Evolutionary conservation across 345 rosid genomes (phyloP).

Genomic region (Eucalyptus microcorys): DNA sequence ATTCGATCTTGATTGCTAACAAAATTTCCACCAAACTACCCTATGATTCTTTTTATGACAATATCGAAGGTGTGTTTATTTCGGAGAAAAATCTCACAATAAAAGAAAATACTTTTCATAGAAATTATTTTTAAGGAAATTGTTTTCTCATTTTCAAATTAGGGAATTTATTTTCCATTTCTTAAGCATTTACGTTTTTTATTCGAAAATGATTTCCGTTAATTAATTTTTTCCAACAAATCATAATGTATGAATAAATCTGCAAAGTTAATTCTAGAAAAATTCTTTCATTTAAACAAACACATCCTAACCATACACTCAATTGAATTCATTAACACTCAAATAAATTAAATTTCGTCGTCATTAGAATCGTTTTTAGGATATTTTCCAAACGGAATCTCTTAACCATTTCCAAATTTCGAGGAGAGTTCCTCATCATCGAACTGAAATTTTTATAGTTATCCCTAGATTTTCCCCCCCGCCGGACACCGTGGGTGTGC

Average conservation of each 20-base stretch:
- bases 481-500: too few species aligned
- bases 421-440: not conserved
- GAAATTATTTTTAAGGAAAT: not conserved
- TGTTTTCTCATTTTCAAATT: not conserved
- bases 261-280: not conserved
- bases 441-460: not conserved
- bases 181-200: not conserved
- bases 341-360: not conserved
- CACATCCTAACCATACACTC: not conserved
- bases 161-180: not conserved
- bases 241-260: not conserved
- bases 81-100: fast-evolving
- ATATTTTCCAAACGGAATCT: not conserved
- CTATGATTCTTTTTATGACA: not conserved
- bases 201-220: not conserved
- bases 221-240: not conserved
- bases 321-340: not conserved
- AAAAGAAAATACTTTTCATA: not conserved
- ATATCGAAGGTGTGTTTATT: fast-evolving
- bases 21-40: not conserved
- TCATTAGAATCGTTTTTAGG: not conserved
- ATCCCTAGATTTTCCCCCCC: not conserved
- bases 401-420: not conserved
- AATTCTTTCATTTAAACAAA: not conserved
- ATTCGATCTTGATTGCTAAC: not conserved